These are phyloP conservation scores for Calonectria naviculata DNA, from an alignment of 2,329 filamentous ascomycete species.

Conservation along the genomic window DNA sequence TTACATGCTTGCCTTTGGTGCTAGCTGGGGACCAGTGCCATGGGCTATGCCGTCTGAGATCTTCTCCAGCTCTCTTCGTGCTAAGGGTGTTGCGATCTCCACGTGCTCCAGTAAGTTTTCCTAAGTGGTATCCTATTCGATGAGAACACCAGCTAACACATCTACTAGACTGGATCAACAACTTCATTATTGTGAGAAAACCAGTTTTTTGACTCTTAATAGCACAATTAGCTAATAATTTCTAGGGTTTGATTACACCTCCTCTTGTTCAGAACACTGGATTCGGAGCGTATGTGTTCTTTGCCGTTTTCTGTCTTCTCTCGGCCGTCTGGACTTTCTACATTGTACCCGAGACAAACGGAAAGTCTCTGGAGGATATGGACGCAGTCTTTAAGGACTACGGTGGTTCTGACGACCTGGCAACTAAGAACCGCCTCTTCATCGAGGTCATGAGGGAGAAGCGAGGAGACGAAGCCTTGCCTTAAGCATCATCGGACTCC, in stretches of 20 bases:
- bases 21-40: constrained; percentile 65
- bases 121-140: accelerated
- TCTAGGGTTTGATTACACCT: constrained; percentile 64
- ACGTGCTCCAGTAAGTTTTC: constrained; percentile 59
- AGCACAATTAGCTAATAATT: background rate
- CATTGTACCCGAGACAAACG: constrained; percentile 67
- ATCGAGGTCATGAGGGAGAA: constrained; percentile 22
- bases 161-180: constrained; percentile 64
- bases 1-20: constrained; percentile 70
- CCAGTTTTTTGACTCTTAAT: too few species aligned
- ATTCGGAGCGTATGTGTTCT: constrained; percentile 67
- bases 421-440: constrained; percentile 22
- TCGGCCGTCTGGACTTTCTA: constrained; percentile 61
- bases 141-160: background rate
- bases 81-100: constrained; percentile 71
- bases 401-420: constrained; percentile 18
- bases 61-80: constrained; percentile 69
- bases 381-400: constrained; percentile 48
- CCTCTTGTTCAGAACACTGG: constrained; percentile 51
- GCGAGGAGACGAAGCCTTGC: background rate
- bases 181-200: constrained; percentile 63
- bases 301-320: constrained; percentile 66
- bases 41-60: constrained; percentile 66
- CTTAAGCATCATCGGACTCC: too few species aligned
- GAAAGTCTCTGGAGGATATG: constrained; percentile 63